These are phyloP conservation scores for Austroboletus novae-zelandiae DNA, from an alignment of 1,284 basidiomycete species.

Conservation along the genomic window DNA sequence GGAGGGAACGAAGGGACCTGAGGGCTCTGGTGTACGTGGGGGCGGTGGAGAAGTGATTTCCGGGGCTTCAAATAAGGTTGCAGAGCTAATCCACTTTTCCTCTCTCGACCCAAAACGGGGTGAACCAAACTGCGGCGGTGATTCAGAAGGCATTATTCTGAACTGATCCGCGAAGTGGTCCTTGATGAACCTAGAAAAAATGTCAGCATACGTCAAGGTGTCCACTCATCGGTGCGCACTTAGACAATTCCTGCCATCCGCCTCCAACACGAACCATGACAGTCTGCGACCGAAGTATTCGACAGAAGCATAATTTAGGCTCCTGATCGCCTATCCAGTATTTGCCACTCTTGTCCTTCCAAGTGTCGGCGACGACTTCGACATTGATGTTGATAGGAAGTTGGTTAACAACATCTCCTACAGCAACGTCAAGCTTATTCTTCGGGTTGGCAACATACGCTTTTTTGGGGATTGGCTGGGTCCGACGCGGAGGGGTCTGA, in stretches of 20 bases:
- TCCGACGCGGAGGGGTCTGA: constrained; percentile 45
- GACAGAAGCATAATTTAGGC: constrained; percentile 86
- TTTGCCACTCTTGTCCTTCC: constrained; percentile 89
- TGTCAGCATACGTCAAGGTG: constrained; percentile 4
- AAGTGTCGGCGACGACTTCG: constrained; percentile 77
- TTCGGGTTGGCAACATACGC: constrained; percentile 83
- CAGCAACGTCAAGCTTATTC: constrained; percentile 88
- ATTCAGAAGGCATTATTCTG: constrained; percentile 57
- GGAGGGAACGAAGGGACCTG: constrained; percentile 41
- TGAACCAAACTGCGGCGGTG: constrained; percentile 44
- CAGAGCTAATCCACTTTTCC: constrained; percentile 82
- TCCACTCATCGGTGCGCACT: constrained; percentile 46
- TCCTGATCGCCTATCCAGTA: constrained; percentile 94
- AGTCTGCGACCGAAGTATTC: constrained; percentile 87
- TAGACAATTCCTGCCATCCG: constrained; percentile 90
- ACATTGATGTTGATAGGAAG: constrained; percentile 85
- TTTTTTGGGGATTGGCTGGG: constrained; percentile 45
- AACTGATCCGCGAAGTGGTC: constrained; percentile 83
- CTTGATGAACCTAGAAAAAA: constrained; percentile 67
- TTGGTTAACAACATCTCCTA: constrained; percentile 87
- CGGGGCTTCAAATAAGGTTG: constrained; percentile 58
- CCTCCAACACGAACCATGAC: constrained; percentile 96
- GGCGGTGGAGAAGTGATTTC: constrained; percentile 45
- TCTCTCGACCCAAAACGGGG: constrained; percentile 45
- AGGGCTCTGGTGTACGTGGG: constrained; percentile 70